Base-by-base conservation (phyloP, 306 rosid species). In the Cicer chorassanicum region DNA sequence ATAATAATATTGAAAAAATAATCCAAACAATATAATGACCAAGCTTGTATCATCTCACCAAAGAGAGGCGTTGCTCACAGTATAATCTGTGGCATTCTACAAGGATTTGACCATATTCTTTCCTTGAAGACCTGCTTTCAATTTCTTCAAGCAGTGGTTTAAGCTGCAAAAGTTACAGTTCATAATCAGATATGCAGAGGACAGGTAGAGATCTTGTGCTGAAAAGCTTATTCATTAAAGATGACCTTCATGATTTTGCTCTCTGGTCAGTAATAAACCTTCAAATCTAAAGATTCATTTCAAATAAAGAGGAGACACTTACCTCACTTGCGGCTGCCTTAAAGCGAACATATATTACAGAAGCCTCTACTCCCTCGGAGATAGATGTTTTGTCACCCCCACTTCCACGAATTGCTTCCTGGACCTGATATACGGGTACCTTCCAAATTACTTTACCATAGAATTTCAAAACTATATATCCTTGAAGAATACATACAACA, bases 281-380 rank as follows among this genome's bases (percentile, higher is more conserved):
- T 73, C 50, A 60, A 75, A 65, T 68, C 46, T 42, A 67, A 38
- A 65, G 14, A 53, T 74, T 49, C 44, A 39, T 64, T 65, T 16
- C 8, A 53, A 82, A 44, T 40, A 54, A 78, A 68, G 50, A 11
- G 16, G 49, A 84, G 34, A 43, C 29, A 40, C 55, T 72, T 87
- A 89, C 99, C 96, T 95, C 98, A 80, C 92, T 89, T 62, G 99
- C 97, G 12, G 93, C 99, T 69, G 96, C 99, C 95, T 95, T 91
- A 86, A 95, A 95, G 75, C 98, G 96, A 57, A 95, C 97, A 83
- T 95, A 90, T 82, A 95, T 87, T 70, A 87, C 90, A n/a, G 99
- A 92, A 82, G 99, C 95, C 88, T 92, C 98, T 14, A 95, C 98
- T 78, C 99, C 98, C 86, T 95, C 99, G 8, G 99, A 90, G 72